These are phyloP conservation scores for Phoenix roebelenii DNA, from an alignment of 176 grass and related monocot species.

Conservation along the genomic window DNA sequence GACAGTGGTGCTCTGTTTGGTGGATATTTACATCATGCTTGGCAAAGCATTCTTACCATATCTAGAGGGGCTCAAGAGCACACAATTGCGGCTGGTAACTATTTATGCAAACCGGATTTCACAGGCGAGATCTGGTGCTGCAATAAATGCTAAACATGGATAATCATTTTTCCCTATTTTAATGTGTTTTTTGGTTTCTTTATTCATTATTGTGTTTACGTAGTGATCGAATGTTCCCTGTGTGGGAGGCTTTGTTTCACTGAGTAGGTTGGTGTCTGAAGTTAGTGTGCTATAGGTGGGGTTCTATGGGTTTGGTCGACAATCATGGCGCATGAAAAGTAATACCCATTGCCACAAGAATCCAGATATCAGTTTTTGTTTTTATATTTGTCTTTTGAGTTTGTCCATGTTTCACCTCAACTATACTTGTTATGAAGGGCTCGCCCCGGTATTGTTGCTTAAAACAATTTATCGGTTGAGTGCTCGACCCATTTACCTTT, in stretches of 20 bases:
- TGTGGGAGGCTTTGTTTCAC: slow-evolving; percentile 13
- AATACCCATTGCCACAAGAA: too few species aligned
- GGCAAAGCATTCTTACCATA: slow-evolving; percentile 83
- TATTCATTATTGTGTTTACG: slow-evolving; percentile 62
- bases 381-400: too few species aligned
- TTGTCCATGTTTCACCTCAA: too few species aligned
- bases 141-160: slow-evolving; percentile 53
- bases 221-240: slow-evolving; percentile 20
- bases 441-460: too few species aligned
- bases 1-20: slow-evolving; percentile 92
- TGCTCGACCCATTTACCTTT: too few species aligned
- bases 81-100: slow-evolving; percentile 74
- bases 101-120: slow-evolving; percentile 92
- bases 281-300: too few species aligned
- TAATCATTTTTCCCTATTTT: slow-evolving; percentile 18
- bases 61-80: slow-evolving; percentile 83
- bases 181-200: slow-evolving; percentile 33
- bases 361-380: too few species aligned
- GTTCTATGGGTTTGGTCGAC: too few species aligned
- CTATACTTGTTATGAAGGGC: too few species aligned
- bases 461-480: too few species aligned
- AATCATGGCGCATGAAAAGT: too few species aligned
- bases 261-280: too few species aligned
- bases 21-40: slow-evolving; percentile 94
- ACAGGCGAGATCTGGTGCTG: slow-evolving; percentile 54